Percentiles rank a stretch among this genome's conserved stretches.
Evolutionary conservation across 2,329 filamentous ascomycete species (phyloP).

Genomic region (Pseudogymnoascus sp.): DNA sequence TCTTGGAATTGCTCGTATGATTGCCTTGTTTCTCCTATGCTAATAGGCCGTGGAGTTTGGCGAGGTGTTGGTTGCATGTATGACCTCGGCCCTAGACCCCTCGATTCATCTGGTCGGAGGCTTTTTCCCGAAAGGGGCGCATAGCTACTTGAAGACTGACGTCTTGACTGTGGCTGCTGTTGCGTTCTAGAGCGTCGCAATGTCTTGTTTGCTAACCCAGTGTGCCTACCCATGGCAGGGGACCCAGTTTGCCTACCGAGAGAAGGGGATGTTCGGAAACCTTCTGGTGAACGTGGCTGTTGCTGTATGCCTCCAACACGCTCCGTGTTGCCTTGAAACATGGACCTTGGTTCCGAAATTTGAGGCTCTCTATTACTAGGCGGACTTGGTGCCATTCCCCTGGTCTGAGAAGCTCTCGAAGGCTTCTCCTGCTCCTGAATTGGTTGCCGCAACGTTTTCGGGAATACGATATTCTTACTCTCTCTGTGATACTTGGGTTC

Average conservation of each 20-base stretch:
- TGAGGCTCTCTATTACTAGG: neutral
- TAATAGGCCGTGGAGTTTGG: conserved; percentile 11
- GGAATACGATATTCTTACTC: neutral
- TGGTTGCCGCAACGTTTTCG: conserved; percentile 3
- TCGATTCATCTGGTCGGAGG: neutral
- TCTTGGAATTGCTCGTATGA: neutral
- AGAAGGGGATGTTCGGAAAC: neutral
- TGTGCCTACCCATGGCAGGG: neutral
- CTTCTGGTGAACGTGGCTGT: neutral
- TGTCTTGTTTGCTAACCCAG: conserved; percentile 1
- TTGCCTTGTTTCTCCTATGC: neutral
- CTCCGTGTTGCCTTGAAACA: neutral
- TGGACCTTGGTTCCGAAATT: neutral
- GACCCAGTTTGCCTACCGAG: neutral
- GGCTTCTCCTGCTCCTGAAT: neutral
- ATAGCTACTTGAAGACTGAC: neutral
- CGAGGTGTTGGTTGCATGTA: neutral
- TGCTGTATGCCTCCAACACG: neutral
- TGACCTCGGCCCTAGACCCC: neutral
- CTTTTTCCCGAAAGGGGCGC: neutral
- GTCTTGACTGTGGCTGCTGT: neutral
- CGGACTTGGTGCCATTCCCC: neutral
- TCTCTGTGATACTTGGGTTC: neutral
- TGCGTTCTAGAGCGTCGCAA: neutral
- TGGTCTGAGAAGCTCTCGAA: neutral